Base-by-base conservation (phyloP, 1,139 yeast species). In the Pichia sp. region DNA sequence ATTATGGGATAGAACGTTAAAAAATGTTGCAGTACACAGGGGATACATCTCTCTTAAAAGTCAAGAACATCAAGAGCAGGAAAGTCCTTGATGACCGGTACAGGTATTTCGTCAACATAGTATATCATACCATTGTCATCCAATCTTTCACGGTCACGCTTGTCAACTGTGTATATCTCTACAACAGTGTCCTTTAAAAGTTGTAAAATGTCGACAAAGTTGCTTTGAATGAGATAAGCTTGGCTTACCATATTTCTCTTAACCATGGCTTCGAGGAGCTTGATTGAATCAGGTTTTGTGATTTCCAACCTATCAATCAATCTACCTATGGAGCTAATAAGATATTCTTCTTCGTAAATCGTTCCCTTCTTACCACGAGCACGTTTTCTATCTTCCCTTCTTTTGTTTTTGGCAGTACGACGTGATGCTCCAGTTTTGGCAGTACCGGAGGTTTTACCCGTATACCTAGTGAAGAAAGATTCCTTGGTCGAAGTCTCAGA, bases 331-430 rank as follows among this genome's bases (percentile, higher is more conserved):
- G 98, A 90, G 63, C 80, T 82, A 55, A 93, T 85, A 57, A 95
- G 80, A 68, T 95, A 95, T 69, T 93, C 99, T 68, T 95, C 99
- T 71, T 93, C 99, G 67, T 93, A 93, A 19, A 93, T 87, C 4
- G 98, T 92, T 45, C 98, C 98, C 74, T 93, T 93, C 75, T 95
- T 89, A 57, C 99, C 99, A 64, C 96, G 83, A 1, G 99, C 99
- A 59, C 84, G 81, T 74, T 95, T 95, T 65, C 99, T 83, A 69
- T 93, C 99, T 71, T 93, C 97, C 64, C 99, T 82, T 70, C 97
- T 89, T 60, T 84, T 82, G 70, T 92, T 93, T 72, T 93, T 95
- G 8, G 95, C 80, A 0, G 99, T 90, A 65, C 86, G 81, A 71
- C 99, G 81, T 0, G 97, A 86, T 1, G 95, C 97, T 30, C 98